Evolutionary conservation across 306 rosid genomes (phyloP).

Genomic region (Gastrolobium villosum): DNA sequence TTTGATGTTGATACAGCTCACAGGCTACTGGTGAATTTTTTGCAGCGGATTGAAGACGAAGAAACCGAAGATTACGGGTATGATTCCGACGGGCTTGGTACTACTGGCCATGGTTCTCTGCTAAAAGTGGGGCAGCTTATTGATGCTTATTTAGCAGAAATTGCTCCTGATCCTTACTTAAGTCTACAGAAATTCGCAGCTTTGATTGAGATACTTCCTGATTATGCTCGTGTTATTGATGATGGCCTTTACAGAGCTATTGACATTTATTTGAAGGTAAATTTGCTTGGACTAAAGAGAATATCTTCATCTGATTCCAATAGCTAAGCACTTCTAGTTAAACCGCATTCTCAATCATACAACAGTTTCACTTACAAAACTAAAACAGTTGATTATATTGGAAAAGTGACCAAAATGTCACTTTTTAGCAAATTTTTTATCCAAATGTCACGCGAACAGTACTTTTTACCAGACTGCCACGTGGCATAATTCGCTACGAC

Average conservation of each 20-base stretch:
- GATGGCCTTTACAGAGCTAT: conserved; percentile 90
- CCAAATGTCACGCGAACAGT: too few species aligned
- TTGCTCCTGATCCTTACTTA: conserved; percentile 83
- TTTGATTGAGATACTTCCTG: conserved; percentile 81
- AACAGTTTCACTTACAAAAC: conserved; percentile 27
- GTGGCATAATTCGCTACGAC: too few species aligned
- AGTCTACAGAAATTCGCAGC: conserved; percentile 69
- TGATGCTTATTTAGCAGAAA: conserved; percentile 89
- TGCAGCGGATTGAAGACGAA: conserved; percentile 82
- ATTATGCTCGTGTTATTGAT: conserved; percentile 86
- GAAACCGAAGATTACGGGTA: conserved; percentile 79
- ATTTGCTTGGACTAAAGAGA: background rate
- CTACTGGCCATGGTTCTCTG: conserved; percentile 71
- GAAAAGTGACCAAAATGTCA: too few species aligned
- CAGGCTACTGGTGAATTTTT: conserved; percentile 72
- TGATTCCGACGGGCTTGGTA: conserved; percentile 74
- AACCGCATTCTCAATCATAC: conserved; percentile 31
- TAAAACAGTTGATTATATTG: too few species aligned
- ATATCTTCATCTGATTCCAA: conserved; percentile 11
- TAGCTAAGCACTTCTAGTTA: conserved; percentile 18
- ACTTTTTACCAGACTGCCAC: too few species aligned
- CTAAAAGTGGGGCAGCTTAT: conserved; percentile 84
- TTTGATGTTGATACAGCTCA: conserved; percentile 88
- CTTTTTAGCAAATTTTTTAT: too few species aligned
- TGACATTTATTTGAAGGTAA: conserved; percentile 88